These are phyloP conservation scores for Fusarium continuum DNA, from an alignment of 2,329 filamentous ascomycete species.

Conservation along the genomic window DNA sequence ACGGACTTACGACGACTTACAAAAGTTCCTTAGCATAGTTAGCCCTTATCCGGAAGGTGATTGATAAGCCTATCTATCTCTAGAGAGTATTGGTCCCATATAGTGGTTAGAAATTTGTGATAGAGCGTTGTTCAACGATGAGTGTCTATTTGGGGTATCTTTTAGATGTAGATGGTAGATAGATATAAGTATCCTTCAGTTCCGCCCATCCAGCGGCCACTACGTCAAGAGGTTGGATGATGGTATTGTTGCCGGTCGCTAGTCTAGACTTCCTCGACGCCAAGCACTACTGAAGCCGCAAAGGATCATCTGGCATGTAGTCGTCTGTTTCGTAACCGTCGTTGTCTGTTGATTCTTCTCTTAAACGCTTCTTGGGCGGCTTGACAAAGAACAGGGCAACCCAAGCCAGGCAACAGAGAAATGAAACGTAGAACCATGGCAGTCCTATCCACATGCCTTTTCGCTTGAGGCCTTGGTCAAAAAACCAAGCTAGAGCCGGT, in stretches of 20 bases:
- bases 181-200: neutral
- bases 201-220: neutral
- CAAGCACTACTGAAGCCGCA: slow-evolving; percentile 34
- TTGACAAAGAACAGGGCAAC: slow-evolving; percentile 47
- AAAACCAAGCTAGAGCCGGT: slow-evolving; percentile 52
- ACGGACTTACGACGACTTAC: slow-evolving; percentile 1
- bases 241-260: neutral
- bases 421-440: slow-evolving; percentile 53
- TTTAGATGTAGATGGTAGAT: neutral
- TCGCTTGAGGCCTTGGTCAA: slow-evolving; percentile 48
- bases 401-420: slow-evolving; percentile 44
- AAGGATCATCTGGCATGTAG: slow-evolving; percentile 37
- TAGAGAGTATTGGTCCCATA: neutral
- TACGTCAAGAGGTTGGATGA: neutral
- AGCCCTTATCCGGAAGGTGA: slow-evolving; percentile 39
- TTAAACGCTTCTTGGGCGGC: slow-evolving; percentile 43
- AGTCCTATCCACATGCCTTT: slow-evolving; percentile 51
- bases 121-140: neutral
- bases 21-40: slow-evolving; percentile 36
- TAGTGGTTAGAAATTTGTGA: neutral
- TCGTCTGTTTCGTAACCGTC: slow-evolving; percentile 35
- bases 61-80: neutral
- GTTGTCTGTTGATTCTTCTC: slow-evolving; percentile 19
- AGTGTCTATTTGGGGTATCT: slow-evolving; percentile 24
- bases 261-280: neutral